Evolutionary conservation across 768 basidiomycete genomes (phyloP).

Genomic region (Termitomyces sp.): DNA sequence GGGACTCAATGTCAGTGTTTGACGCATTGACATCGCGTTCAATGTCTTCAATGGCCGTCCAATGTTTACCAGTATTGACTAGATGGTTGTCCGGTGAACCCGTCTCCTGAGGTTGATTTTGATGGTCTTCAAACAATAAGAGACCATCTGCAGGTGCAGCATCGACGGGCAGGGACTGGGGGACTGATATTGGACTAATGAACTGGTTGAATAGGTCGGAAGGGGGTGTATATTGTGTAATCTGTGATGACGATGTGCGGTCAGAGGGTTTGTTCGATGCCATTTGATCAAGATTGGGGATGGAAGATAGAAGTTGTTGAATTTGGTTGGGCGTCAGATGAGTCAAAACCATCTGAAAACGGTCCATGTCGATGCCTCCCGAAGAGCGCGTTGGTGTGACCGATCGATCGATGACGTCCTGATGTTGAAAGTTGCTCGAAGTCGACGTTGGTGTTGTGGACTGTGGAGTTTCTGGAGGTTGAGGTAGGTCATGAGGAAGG

Average conservation of each 20-base stretch:
- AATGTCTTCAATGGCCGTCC: slow-evolving; percentile 58
- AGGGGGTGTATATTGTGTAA: slow-evolving; percentile 29
- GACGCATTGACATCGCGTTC: slow-evolving; percentile 69
- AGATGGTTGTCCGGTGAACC: neutral
- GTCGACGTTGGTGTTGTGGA: neutral
- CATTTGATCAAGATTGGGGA: slow-evolving; percentile 29
- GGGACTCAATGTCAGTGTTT: slow-evolving; percentile 58
- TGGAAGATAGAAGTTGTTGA: slow-evolving; percentile 47
- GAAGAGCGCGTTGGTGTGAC: slow-evolving; percentile 19
- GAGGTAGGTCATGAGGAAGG: neutral
- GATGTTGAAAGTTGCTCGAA: neutral
- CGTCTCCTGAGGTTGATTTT: neutral
- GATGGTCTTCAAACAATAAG: slow-evolving; percentile 24
- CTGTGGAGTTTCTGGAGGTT: neutral
- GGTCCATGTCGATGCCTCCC: slow-evolving; percentile 19
- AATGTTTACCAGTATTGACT: slow-evolving; percentile 19
- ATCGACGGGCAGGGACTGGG: slow-evolving; percentile 4
- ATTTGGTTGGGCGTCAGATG: slow-evolving; percentile 52
- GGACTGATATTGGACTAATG: slow-evolving; percentile 8
- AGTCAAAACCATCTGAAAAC: slow-evolving; percentile 45
- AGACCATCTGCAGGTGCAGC: slow-evolving; percentile 20
- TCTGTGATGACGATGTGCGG: slow-evolving; percentile 14
- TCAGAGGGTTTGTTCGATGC: slow-evolving; percentile 12
- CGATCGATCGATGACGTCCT: slow-evolving; percentile 16
- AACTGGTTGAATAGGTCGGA: slow-evolving; percentile 27